Conservation (phyloP, 179 eudicot genomes). For the Carnegiea gigantea region DNA sequence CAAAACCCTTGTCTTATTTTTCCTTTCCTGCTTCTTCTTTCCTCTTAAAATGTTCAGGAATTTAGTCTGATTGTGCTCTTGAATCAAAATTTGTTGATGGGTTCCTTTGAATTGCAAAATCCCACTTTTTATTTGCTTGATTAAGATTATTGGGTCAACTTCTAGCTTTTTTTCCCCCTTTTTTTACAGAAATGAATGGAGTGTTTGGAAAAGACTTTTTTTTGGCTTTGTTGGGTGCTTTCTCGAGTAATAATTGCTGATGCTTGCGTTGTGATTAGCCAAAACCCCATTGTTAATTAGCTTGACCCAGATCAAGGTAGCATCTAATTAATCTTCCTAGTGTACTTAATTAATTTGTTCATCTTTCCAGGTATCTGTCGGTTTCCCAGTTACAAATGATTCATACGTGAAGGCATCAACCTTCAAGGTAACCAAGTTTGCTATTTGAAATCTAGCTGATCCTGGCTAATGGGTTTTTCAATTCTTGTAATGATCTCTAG, state of each 20-base stretch:
- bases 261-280: background rate
- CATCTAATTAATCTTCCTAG: background rate
- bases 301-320: conserved; percentile 5
- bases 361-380: conserved; percentile 43
- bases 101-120: background rate
- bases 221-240: background rate
- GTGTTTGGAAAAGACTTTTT: background rate
- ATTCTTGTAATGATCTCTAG: background rate
- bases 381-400: conserved; percentile 44
- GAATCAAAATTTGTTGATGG: background rate
- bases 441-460: conserved; percentile 12
- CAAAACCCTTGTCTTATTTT: background rate
- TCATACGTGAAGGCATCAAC: conserved; percentile 42
- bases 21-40: background rate
- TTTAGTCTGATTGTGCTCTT: conserved; percentile 1
- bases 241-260: background rate
- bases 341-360: background rate
- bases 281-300: background rate
- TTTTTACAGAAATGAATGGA: background rate
- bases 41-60: background rate
- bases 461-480: conserved; percentile 4
- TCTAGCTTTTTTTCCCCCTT: background rate
- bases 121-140: conserved; percentile 9
- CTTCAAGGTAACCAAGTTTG: conserved; percentile 43
- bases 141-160: background rate